Conservation (phyloP, 371 early-diverging fungal genomes). For the Mortierella sp. region DNA sequence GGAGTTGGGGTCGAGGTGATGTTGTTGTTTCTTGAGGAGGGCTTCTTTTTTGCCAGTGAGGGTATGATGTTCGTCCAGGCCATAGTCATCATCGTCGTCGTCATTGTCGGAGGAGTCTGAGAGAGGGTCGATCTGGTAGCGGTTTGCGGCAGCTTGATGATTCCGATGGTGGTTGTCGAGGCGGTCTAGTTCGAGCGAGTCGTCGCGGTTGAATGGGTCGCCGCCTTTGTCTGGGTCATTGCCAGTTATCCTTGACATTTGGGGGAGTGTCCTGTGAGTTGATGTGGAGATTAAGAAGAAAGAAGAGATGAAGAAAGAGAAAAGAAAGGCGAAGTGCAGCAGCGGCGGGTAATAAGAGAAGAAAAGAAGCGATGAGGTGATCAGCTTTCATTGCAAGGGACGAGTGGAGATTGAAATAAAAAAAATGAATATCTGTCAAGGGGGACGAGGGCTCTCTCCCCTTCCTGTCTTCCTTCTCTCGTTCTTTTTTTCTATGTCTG, state of each 20-base stretch:
- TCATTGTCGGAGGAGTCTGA: constrained; percentile 48
- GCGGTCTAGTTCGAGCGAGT: constrained; percentile 51
- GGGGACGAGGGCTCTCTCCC: not conserved
- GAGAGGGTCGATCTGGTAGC: constrained; percentile 56
- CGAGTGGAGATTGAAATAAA: not conserved
- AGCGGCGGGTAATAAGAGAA: not conserved
- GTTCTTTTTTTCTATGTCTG: not conserved
- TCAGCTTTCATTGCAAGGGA: not conserved
- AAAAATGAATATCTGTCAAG: not conserved
- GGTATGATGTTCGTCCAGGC: constrained; percentile 31
- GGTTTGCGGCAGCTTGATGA: constrained; percentile 26
- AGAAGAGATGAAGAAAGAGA: not conserved
- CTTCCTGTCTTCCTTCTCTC: not conserved
- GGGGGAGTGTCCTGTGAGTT: not conserved
- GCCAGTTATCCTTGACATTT: constrained; percentile 13
- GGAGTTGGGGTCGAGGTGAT: constrained; percentile 5
- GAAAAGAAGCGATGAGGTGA: not conserved
- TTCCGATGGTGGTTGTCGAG: constrained; percentile 19
- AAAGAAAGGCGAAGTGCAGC: not conserved
- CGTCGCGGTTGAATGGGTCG: constrained; percentile 42
- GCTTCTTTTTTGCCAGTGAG: constrained; percentile 45
- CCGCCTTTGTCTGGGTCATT: constrained; percentile 33
- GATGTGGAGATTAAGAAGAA: not conserved
- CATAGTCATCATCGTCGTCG: constrained; percentile 46
- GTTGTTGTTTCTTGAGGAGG: constrained; percentile 27